Base-by-base conservation (phyloP, 2,329 filamentous ascomycete genomes). In the Trichoderma hamatum region DNA sequence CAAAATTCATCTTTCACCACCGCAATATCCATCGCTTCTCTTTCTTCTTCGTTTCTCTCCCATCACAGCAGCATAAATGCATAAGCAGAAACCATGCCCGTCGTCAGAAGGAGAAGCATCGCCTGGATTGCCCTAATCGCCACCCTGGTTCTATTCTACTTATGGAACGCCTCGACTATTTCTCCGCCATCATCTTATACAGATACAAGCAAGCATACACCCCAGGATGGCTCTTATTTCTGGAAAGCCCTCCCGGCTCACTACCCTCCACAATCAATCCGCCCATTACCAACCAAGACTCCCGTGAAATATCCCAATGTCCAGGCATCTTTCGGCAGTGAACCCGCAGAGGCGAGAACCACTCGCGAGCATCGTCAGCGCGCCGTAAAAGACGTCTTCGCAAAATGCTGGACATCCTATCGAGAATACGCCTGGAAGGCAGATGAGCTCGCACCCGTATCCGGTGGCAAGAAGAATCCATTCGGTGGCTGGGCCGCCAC, bases 401-500 rank as follows among this genome's bases (percentile, higher is more conserved):
- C 76, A 11, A 81, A 80, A 67, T 79, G 77, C 61, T 85, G 86
- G 86, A 76, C 79, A 3, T 82, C 83, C 32, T 89, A 89, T 75
- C 84, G 82, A 70, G 75, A 80, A 55, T 75, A 83, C 63, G 86
- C 86, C 1, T 88, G 85, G 85, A 75, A 83, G 58, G 77, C 81
- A 19, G 85, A 88, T 70, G 85, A 88, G 75, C 75, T 88, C 10
- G 74, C 77, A 30, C 85, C 85, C 13, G 77, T 87, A 3, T 80
- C 80, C 21, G 84, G 84, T 51, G 74, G 74, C n/a, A 79, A 75
- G 21, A 84, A 81, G 69, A 82, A 85, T 67, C 77, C 78, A 0
- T 86, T 86, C 72, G 84, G 85, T 11, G 83, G 84, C 28, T 88
- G 86, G 82, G 86, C 82, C 0, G 88, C 87, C 3, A 89, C 87